A percentile compares a stretch with the other conserved stretches of the same genome.
These are phyloP conservation scores for Ophiosphaerella narmari DNA, from an alignment of 2,329 filamentous ascomycete genomes.

Conservation along the genomic window DNA sequence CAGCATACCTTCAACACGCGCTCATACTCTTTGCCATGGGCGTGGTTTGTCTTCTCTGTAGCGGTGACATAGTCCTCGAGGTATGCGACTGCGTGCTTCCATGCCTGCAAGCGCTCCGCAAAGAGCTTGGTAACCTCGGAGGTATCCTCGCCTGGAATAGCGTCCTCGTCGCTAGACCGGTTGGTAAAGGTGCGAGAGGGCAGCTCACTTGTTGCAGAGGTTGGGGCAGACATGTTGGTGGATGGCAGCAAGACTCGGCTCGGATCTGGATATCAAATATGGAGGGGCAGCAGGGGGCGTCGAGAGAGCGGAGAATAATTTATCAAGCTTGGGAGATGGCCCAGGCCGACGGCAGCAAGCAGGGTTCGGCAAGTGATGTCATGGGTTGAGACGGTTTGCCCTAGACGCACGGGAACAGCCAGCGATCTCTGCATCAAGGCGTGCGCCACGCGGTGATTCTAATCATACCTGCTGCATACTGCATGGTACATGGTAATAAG, in stretches of 20 bases:
- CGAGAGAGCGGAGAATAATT: slow-evolving; percentile 9
- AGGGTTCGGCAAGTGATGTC: slow-evolving; percentile 6
- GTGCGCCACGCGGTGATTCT: slow-evolving; percentile 1
- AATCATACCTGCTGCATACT: too few species aligned
- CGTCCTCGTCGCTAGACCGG: slow-evolving; percentile 48
- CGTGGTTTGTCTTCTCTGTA: slow-evolving; percentile 83
- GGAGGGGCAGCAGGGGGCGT: slow-evolving; percentile 4
- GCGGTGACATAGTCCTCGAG: slow-evolving; percentile 87
- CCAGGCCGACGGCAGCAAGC: slow-evolving; percentile 9
- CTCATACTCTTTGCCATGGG: slow-evolving; percentile 92
- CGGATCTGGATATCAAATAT: too few species aligned
- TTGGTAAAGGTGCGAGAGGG: slow-evolving; percentile 40
- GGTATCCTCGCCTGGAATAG: slow-evolving; percentile 55
- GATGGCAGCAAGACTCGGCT: too few species aligned
- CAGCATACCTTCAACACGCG: slow-evolving; percentile 77
- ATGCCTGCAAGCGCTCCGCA: slow-evolving; percentile 85
- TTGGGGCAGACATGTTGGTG: slow-evolving; percentile 33
- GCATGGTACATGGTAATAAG: too few species aligned
- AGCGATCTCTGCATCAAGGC: neutral
- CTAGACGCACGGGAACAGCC: neutral
- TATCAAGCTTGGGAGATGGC: slow-evolving; percentile 6
- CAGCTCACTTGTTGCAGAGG: slow-evolving; percentile 35
- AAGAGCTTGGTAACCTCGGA: slow-evolving; percentile 66
- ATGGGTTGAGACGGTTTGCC: neutral
- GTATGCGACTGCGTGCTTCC: slow-evolving; percentile 92